These are phyloP conservation scores for Neckera pumila DNA, from an alignment of 225 moss, liverwort and hornwort genomes.

Conservation along the genomic window DNA sequence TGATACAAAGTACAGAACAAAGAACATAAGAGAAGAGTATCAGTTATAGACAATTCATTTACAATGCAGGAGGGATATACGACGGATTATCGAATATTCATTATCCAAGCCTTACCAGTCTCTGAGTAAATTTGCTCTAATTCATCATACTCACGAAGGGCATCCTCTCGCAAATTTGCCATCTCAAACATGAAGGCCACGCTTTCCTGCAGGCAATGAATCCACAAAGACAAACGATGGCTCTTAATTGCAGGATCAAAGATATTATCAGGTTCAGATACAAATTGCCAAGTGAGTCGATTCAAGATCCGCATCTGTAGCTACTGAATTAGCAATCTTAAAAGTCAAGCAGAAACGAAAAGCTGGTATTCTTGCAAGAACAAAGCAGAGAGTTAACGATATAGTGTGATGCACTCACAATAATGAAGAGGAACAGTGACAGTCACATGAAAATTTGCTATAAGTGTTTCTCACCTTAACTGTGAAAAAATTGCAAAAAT, in stretches of 20 bases:
- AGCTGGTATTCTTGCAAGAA: neutral
- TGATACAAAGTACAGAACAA: neutral
- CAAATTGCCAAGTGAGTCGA: neutral
- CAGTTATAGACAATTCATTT: neutral
- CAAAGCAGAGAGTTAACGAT: neutral
- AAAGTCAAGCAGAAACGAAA: neutral
- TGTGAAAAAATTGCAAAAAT: constrained; percentile 87
- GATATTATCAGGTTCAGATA: neutral
- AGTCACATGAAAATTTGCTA: neutral
- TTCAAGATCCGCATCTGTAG: neutral
- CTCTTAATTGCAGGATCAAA: neutral
- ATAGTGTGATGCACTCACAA: neutral
- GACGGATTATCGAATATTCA: neutral
- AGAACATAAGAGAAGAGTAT: neutral
- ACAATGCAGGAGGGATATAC: neutral
- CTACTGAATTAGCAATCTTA: neutral
- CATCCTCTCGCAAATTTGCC: constrained; percentile 92
- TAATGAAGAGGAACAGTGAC: neutral
- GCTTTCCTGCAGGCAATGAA: constrained; percentile 61
- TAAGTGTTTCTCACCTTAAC: constrained; percentile 53
- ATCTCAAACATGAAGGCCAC: constrained; percentile 99
- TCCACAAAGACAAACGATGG: neutral
- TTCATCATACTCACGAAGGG: constrained; percentile 97
- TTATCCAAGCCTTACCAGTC: constrained; percentile 46
- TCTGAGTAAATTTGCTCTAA: constrained; percentile 92